Evolutionary conservation across 2,329 filamentous ascomycete genomes (phyloP), one percentile per base, ranked within the genome.

Genomic region (Annulohypoxylon truncatum): DNA sequence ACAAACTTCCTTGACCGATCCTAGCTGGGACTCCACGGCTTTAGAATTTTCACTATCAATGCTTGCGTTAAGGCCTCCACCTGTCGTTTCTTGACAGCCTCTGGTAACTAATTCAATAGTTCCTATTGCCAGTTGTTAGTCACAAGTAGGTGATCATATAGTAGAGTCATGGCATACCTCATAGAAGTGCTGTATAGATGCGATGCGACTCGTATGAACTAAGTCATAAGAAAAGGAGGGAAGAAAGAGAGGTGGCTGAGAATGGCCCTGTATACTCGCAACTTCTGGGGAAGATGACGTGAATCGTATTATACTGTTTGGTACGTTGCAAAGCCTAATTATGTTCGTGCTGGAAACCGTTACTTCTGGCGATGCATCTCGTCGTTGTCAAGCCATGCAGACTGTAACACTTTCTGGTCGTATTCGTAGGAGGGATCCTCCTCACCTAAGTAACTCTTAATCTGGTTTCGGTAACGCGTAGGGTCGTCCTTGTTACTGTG

Each of bases 381-480:
- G 46, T 66, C 64, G 31, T 71, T 61, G 47, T 74, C 70, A 40
- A 73, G 60, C 57, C 74, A 57, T 3, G 74, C 71, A 2, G 69
- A 63, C 29, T 73, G 70, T 15, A 75, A 56, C 33, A 72, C 67
- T 24, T 73, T 67, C 24, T 69, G 67, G 48, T 76, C 72, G 29
- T 75, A 75, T 4, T 72, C 71, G 31, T 76, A 74, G 4, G 72
- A 52, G 10, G 69, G 64, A 18, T 72, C 64, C 10, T 67, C 67
- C 6, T 62, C 65, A 31, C 70, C 72, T 40, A 68, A 56, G 7
- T 58, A 48, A n/a, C 64, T 66, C 44, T 69, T 71, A 15, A 74
- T 69, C 42, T 73, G 70, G 28, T 76, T 75, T 26, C 72, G 71
- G 56, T 76, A 75, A 61, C 73, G 73, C 1, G 72, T 70, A 4